Evolutionary conservation across 805 yeast species (phyloP).

Genomic region (Kluyveromyces wickerhamii): DNA sequence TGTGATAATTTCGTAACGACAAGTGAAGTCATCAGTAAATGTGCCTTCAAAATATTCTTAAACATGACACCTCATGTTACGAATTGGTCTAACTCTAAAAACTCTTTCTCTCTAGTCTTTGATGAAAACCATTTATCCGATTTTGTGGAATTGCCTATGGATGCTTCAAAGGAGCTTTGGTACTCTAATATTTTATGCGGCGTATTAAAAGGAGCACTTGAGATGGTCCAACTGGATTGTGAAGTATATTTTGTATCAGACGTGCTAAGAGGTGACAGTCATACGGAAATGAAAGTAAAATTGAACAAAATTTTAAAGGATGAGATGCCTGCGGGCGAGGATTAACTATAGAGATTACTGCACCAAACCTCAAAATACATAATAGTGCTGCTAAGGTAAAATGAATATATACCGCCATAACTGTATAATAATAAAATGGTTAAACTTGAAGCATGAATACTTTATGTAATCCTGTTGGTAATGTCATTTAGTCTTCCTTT

Average conservation of each 20-base stretch:
- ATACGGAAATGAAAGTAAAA: conserved; percentile 70
- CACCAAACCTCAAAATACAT: too few species aligned
- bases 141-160: conserved; percentile 89
- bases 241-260: conserved; percentile 78
- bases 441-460: too few species aligned
- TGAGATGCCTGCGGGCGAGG: conserved; percentile 97
- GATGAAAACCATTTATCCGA: conserved; percentile 89
- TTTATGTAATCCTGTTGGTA: too few species aligned
- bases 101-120: conserved; percentile 62
- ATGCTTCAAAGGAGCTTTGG: conserved; percentile 74
- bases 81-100: conserved; percentile 70
- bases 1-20: conserved; percentile 78
- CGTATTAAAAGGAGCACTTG: conserved; percentile 81
- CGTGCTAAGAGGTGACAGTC: conserved; percentile 70
- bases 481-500: too few species aligned
- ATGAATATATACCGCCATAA: too few species aligned
- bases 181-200: conserved; percentile 88
- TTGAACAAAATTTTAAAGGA: conserved; percentile 71
- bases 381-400: too few species aligned
- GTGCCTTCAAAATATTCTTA: conserved; percentile 85
- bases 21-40: conserved; percentile 74
- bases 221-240: conserved; percentile 92
- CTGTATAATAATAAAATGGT: too few species aligned
- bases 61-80: conserved; percentile 71
- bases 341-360: too few species aligned